Evolutionary conservation across 2,329 filamentous ascomycete species (phyloP), one percentile per base, ranked within the genome.

Genomic region (Chrysoporthe deuterocubensis): DNA sequence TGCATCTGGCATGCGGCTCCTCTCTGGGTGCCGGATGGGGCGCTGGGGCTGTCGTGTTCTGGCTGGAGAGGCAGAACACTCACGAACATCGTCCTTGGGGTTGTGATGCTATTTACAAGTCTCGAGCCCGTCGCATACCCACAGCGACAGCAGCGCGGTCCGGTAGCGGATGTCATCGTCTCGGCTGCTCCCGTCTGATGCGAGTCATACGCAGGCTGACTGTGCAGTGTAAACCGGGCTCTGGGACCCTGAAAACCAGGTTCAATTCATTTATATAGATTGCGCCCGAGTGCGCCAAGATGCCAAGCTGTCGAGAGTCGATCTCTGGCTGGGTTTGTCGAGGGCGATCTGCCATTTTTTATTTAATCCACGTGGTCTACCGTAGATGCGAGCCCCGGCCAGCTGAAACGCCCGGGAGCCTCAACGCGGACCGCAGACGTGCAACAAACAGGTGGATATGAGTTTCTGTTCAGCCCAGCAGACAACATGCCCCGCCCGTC

Each of bases 151-250:
- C 26, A 26, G 26, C 26, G 26, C 26, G 26, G 0, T 26, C 26
- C n/a, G 40, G 32, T 62, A 21, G 14, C 18, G 8, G 54, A 40
- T 26, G 18, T n/a, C 34, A 57, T 16, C 44, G 32, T 50, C 60
- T 62, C 44, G 60, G 60, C 43, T 40, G 60, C 3, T 62, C 60
- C 60, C 60, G 60, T 60, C 32, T 62, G 16, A 37, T 62, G 60
- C 60, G 50, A 40, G 18, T 21, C 44, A 62, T 50, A 52, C 26
- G 26, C 16, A 42, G 37, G 57, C 40, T 26, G 40, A 34, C 14
- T 21, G 18, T 26, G 57, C 13, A 60, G n/a, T 16, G 57, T 8
- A 14, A 21, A 60, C 40, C 57, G 13, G 57, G 57, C 21, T 44
- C n/a, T 37, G 11, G 34, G 54, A 18, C 7, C 26, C 54, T n/a